Conservation (phyloP, 2,329 filamentous ascomycete species). For the Colletotrichum sp. region DNA sequence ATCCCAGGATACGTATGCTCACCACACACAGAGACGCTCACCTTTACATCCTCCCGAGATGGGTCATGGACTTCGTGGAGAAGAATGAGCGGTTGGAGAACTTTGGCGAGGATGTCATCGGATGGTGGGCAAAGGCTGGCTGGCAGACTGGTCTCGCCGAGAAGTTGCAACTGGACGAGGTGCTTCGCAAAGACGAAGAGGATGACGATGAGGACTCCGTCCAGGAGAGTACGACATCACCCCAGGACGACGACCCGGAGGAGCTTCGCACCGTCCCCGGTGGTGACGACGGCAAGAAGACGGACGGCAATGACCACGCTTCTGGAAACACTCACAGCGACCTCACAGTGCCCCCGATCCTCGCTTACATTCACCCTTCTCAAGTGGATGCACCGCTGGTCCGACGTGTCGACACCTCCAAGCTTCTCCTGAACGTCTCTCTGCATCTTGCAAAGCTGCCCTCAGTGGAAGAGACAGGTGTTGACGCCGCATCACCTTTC, state of each 20-base stretch:
- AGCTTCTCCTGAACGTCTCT: slow-evolving; percentile 80
- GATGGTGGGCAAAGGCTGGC: slow-evolving; percentile 93
- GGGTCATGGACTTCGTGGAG: slow-evolving; percentile 85
- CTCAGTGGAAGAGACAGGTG: slow-evolving; percentile 68
- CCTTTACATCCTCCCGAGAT: slow-evolving; percentile 91
- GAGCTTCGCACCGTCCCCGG: slow-evolving; percentile 17
- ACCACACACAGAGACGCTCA: slow-evolving; percentile 89
- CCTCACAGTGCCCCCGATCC: slow-evolving; percentile 67
- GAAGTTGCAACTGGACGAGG: slow-evolving; percentile 75
- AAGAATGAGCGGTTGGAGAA: slow-evolving; percentile 84
- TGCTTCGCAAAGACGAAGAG: slow-evolving; percentile 56
- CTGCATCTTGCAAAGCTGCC: slow-evolving; percentile 85
- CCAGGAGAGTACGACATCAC: slow-evolving; percentile 31
- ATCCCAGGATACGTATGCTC: slow-evolving; percentile 79
- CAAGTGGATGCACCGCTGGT: slow-evolving; percentile 66
- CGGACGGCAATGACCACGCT: slow-evolving; percentile 11
- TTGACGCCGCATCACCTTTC: slow-evolving; percentile 69
- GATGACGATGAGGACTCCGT: slow-evolving; percentile 39
- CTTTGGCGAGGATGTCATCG: slow-evolving; percentile 88
- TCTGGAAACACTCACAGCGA: slow-evolving; percentile 26
- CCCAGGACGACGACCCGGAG: slow-evolving; percentile 24
- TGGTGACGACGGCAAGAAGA: not conserved
- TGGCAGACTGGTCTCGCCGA: slow-evolving; percentile 85
- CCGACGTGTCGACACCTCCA: slow-evolving; percentile 86
- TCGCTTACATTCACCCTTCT: slow-evolving; percentile 81